Base-by-base conservation (phyloP, 331 rosid species). In the Spiraea crenata region DNA sequence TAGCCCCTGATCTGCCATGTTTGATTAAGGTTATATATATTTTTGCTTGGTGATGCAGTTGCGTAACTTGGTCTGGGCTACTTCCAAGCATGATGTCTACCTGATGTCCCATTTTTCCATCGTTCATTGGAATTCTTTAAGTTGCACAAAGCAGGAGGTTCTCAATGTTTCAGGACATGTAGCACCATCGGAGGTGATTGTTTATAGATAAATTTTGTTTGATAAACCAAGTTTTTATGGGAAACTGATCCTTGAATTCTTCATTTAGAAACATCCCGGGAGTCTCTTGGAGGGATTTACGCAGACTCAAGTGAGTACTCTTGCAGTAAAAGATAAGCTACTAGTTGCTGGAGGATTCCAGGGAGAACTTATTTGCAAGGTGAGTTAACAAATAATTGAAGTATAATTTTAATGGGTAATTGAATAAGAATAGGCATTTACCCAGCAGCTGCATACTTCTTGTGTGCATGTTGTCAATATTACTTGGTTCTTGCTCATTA, bases 361-460 rank as follows among this genome's bases (percentile, higher is more conserved):
- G 76, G 96, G 98, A 71, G 98, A 90, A 70, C 96, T 92, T 77
- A 92, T 92, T 81, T 92, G 98, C 89, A 92, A 92, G 98, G 98
- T 90, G 75, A 59, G 67, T 62, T 57, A 25, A 5, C 31, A 16
- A 16, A 62, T 15, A 66, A 66, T 4, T 34, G 11, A 34, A 17
- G 12, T 16, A 37, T 1, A 12, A 14, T 34, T 45, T 14, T 5
- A 48, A 15, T 2, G 16, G 69, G 37, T 44, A 63, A 42, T 45
- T 44, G n/a, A 19, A 39, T 11, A 67, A 51, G 49, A 37, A 19
- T 67, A 20, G 40, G 61, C n/a, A n/a, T 37, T 55, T 41, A 19
- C 40, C 42, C 44, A 57, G 49, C 39, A 39, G 40, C 1, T 10
- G 62, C 20, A 19, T 19, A 10, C 47, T 37, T 52, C 62, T 3